phyloP scores from a whole-genome alignment of 2,329 filamentous ascomycete genomes.

The Fusarium nematophilum region DNA sequence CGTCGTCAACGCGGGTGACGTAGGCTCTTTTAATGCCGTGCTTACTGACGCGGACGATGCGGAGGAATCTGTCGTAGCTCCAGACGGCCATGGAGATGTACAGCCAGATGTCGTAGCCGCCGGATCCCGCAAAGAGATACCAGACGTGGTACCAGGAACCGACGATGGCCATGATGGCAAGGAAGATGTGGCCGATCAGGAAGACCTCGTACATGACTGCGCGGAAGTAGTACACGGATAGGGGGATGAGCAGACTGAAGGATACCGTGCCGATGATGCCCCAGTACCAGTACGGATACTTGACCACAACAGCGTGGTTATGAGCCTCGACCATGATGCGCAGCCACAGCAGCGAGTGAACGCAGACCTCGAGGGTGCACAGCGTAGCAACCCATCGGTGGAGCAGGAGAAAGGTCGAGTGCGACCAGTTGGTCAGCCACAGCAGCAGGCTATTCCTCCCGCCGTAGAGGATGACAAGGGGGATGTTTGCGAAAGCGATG shows the following conservation, averaged over 20 bases:
- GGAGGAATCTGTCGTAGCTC: conserved; percentile 44
- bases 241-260: conserved; percentile 45
- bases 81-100: conserved; percentile 45
- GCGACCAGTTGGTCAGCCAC: conserved; percentile 61
- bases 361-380: conserved; percentile 55
- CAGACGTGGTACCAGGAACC: conserved; percentile 58
- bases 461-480: conserved; percentile 57
- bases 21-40: conserved; percentile 45
- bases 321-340: conserved; percentile 45
- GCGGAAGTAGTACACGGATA: conserved; percentile 52
- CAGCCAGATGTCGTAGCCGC: conserved; percentile 56
- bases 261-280: conserved; percentile 54
- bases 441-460: conserved; percentile 61
- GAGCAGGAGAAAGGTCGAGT: conserved; percentile 60
- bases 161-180: conserved; percentile 55
- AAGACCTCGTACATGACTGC: conserved; percentile 57
- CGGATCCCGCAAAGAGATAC: conserved; percentile 48
- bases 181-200: conserved; percentile 54
- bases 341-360: conserved; percentile 60
- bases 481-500: conserved; percentile 54
- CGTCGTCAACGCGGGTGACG: conserved; percentile 42
- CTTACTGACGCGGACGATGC: conserved; percentile 32
- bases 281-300: conserved; percentile 56
- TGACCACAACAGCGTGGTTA: conserved; percentile 42
- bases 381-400: conserved; percentile 62